These are phyloP conservation scores for Gossypium thurberi DNA, from an alignment of 345 rosid genomes.

Conservation along the genomic window DNA sequence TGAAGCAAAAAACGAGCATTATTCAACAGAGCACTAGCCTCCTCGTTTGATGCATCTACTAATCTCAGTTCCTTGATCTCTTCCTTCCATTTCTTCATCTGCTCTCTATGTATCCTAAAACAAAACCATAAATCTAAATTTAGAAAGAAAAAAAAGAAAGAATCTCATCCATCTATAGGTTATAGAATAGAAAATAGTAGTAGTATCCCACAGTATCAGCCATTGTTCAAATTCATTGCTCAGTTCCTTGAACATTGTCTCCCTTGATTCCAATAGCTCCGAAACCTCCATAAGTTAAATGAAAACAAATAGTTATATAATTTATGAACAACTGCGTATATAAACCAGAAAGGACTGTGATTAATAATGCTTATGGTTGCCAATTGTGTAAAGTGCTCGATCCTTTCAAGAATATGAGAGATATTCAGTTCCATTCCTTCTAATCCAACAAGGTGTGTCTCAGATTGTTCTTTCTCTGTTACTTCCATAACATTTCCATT, in stretches of 20 bases:
- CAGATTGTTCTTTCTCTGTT: slow-evolving; percentile 47
- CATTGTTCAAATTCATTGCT: slow-evolving; percentile 64
- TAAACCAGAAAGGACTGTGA: not conserved
- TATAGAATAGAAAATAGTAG: not conserved
- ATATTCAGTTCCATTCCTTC: slow-evolving; percentile 71
- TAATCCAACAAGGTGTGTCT: slow-evolving; percentile 31
- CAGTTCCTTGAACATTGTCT: slow-evolving; percentile 69
- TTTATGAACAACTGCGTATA: not conserved
- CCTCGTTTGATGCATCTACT: slow-evolving; percentile 76
- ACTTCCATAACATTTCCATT: slow-evolving; percentile 15
- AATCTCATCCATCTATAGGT: not conserved
- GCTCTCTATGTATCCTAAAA: slow-evolving; percentile 47
- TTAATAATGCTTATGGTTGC: slow-evolving; percentile 26
- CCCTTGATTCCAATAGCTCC: slow-evolving; percentile 68
- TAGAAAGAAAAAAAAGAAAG: not conserved
- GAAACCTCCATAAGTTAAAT: slow-evolving; percentile 42
- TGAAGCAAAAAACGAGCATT: slow-evolving; percentile 32
- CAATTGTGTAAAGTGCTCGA: slow-evolving; percentile 66
- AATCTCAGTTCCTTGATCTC: slow-evolving; percentile 68
- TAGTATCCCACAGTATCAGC: slow-evolving; percentile 43
- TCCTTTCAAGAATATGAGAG: slow-evolving; percentile 54
- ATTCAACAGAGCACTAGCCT: slow-evolving; percentile 47
- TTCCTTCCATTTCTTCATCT: slow-evolving; percentile 69
- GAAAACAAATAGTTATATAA: not conserved
- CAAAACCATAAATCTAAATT: not conserved